phyloP scores from a whole-genome alignment of 768 basidiomycete genomes.

The Psilocybe cyanescens region DNA sequence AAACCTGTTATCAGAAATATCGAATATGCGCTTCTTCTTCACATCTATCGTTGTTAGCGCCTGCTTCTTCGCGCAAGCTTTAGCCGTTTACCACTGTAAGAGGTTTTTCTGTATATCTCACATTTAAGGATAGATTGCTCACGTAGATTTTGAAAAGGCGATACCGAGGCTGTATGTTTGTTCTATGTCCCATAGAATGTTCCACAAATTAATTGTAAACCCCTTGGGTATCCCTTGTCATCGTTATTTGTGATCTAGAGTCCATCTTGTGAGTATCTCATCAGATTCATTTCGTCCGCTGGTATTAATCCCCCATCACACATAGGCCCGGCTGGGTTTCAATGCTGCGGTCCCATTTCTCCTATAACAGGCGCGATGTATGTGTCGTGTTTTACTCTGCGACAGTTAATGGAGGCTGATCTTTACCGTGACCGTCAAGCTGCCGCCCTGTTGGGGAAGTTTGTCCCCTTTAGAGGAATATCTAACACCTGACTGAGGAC shows the following conservation, averaged over 20 bases:
- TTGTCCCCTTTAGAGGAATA: neutral
- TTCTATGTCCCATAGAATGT: no score
- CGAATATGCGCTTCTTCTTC: neutral
- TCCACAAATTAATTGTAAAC: neutral
- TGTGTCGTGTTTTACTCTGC: neutral
- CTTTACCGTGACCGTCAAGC: neutral
- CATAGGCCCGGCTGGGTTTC: conserved; percentile 6
- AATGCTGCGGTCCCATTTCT: conserved; percentile 13
- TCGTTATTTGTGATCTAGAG: neutral
- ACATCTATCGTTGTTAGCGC: neutral
- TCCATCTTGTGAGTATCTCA: neutral
- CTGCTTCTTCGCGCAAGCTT: conserved; percentile 1
- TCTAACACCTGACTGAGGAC: neutral
- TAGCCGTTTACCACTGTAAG: conserved; percentile 9
- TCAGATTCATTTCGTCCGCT: neutral
- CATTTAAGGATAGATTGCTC: neutral
- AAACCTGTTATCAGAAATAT: neutral
- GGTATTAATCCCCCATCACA: neutral
- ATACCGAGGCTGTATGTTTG: neutral
- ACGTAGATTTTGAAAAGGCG: neutral
- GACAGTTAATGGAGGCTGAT: neutral
- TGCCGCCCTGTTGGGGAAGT: conserved; percentile 6
- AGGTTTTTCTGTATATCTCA: neutral
- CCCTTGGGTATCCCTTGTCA: no score
- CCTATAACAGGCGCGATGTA: conserved; percentile 3